Evolutionary conservation across 2,329 filamentous ascomycete species (phyloP).

Genomic region (Cordyceps farinosa): DNA sequence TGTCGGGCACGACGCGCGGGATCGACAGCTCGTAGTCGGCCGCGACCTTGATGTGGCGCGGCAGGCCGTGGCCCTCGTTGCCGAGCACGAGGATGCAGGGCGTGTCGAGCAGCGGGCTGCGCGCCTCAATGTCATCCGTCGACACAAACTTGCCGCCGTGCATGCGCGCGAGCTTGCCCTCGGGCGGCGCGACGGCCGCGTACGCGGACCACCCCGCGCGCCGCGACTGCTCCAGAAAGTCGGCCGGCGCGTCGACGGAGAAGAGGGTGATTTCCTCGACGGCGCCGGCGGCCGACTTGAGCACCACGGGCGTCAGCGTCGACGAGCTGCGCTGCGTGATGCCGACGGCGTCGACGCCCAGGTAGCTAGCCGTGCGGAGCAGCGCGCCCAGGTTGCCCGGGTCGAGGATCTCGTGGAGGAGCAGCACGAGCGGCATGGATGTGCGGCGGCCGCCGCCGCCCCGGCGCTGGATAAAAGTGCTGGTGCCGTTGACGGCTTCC

Average conservation of each 20-base stretch:
- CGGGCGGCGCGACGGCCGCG: constrained; percentile 60
- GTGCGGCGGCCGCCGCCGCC: constrained; percentile 40
- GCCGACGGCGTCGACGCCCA: constrained; percentile 82
- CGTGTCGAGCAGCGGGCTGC: constrained; percentile 51
- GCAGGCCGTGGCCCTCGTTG: constrained; percentile 73
- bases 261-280: constrained; percentile 77
- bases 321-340: constrained; percentile 73
- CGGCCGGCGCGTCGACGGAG: constrained; percentile 59
- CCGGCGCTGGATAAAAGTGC: constrained; percentile 42
- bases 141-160: constrained; percentile 45
- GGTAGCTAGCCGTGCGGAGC: constrained; percentile 80
- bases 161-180: constrained; percentile 31
- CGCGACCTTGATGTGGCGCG: constrained; percentile 58
- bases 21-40: constrained; percentile 68
- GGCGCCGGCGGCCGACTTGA: constrained; percentile 87
- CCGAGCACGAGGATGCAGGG: constrained; percentile 81
- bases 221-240: constrained; percentile 67
- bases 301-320: constrained; percentile 67
- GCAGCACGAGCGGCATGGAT: constrained; percentile 59
- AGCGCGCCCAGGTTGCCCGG: constrained; percentile 89
- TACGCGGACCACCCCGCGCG: constrained; percentile 78
- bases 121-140: constrained; percentile 45
- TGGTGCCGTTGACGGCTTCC: constrained; percentile 64
- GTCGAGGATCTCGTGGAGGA: constrained; percentile 76
- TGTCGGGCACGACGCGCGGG: constrained; percentile 48